Evolutionary conservation across 305 asterid genomes (phyloP).

Genomic region (Stenogyne calaminthoides): DNA sequence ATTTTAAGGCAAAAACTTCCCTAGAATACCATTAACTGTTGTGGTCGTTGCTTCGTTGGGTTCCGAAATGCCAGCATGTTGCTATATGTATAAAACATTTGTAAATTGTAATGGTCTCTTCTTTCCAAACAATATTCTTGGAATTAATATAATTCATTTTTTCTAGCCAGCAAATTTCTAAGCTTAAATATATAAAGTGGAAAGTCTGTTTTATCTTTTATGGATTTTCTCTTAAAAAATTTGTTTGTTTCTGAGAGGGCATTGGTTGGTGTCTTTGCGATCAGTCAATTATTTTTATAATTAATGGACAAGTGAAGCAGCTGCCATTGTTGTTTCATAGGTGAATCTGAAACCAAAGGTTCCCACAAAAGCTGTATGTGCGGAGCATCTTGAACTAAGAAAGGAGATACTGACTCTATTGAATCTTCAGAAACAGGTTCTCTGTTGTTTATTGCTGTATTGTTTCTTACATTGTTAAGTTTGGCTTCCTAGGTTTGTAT

Average conservation of each 20-base stretch:
- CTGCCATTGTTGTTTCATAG: conserved; percentile 39
- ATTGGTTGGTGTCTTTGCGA: conserved; percentile 12
- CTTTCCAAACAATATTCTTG: background rate
- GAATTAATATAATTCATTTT: background rate
- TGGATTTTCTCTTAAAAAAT: background rate
- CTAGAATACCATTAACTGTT: background rate
- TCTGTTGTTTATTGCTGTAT: conserved; percentile 2
- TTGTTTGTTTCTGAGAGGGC: background rate
- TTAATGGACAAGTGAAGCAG: conserved; percentile 23
- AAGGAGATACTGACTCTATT: conserved; percentile 87
- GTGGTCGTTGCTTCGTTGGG: background rate
- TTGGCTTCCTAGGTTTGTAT: background rate
- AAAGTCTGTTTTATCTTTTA: background rate
- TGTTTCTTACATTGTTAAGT: background rate
- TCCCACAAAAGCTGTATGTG: conserved; percentile 91
- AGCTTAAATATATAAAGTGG: background rate
- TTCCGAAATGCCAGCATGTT: background rate
- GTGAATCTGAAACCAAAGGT: conserved; percentile 96
- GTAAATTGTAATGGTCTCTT: background rate
- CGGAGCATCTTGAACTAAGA: conserved; percentile 96
- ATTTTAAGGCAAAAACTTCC: background rate
- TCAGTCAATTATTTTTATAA: background rate
- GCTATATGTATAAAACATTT: background rate
- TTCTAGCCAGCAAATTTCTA: background rate
- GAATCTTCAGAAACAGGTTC: conserved; percentile 94